A percentile compares a stretch with the other conserved stretches of the same genome.
Evolutionary conservation across 176 grass and related monocot species (phyloP).

Genomic region (Oryza brachyantha): DNA sequence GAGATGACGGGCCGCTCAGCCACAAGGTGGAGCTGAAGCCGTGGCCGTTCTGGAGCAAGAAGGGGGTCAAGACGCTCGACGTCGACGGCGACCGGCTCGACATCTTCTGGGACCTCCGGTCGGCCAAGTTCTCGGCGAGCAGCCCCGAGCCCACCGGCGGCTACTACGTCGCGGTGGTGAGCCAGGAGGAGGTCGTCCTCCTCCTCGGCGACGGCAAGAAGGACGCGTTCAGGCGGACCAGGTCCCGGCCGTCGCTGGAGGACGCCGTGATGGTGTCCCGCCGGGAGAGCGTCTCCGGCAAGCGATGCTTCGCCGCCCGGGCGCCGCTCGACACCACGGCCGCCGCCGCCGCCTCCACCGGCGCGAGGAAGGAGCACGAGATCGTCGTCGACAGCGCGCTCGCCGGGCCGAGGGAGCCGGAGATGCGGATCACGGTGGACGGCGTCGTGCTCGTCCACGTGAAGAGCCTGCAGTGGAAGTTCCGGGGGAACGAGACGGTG

Average conservation of each 20-base stretch:
- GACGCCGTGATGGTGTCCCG: constrained; percentile 59
- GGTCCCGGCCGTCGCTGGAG: constrained; percentile 68
- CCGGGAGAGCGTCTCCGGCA: constrained; percentile 63
- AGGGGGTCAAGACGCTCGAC: constrained; percentile 67
- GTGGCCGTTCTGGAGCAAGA: constrained; percentile 96
- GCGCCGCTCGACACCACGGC: constrained; percentile 40
- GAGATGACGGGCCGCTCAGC: constrained; percentile 24
- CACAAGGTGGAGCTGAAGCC: constrained; percentile 95
- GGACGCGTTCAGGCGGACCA: constrained; percentile 82
- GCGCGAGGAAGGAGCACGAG: constrained; percentile 50
- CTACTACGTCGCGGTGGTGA: constrained; percentile 66
- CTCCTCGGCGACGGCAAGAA: constrained; percentile 78
- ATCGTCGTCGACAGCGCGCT: constrained; percentile 67
- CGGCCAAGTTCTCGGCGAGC: constrained; percentile 59
- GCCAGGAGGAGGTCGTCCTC: constrained; percentile 66
- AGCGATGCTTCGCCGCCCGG: constrained; percentile 51
- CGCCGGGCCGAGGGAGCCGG: constrained; percentile 51
- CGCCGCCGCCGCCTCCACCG: neutral
- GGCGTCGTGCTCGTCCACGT: constrained; percentile 61
- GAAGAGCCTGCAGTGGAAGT: constrained; percentile 86
- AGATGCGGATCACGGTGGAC: constrained; percentile 80
- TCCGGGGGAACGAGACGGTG: constrained; percentile 74
- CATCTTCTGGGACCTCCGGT: constrained; percentile 84
- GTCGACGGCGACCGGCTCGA: constrained; percentile 57
- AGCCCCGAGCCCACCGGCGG: constrained; percentile 62